Evolutionary conservation across 192 early-diverging fungal genomes (phyloP), one percentile per base, ranked within the genome.

Genomic region (Haplosporangium gracile): DNA sequence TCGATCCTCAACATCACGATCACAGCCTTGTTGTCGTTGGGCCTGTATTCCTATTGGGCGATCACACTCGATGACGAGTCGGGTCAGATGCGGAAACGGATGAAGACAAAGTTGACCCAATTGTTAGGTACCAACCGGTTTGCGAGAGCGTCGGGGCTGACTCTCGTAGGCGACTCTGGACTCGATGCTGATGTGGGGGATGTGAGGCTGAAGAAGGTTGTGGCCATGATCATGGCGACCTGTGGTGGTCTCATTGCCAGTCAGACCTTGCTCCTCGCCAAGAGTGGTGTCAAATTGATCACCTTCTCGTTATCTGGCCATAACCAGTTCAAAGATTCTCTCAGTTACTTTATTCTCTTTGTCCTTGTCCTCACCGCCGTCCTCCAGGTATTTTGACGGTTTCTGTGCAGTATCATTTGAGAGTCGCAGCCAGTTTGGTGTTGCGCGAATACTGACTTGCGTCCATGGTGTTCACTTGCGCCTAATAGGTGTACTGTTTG

Each of bases 211-310:
- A 90, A 89, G 60, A 90, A 90, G 68, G 72, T 89, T 1, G 89
- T 93, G 20, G 92, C 89, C 55, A 90, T 93, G 76, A 90, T 89
- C 79, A 92, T 92, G 86, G 88, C 89, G 45, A 72, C 90, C 0
- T 90, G 89, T n/a, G 92, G 92, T 43, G 92, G 92, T 11, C 68
- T 93, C 24, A 74, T 93, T n/a, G 90, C 92, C 16, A 91, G 91
- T 68, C 89, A 93, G 63, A 93, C 92, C 1, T 78, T 93, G 36
- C 77, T 93, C 49, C 65, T 93, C 53, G 92, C 92, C 63, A 93
- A 93, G 78, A 90, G 89, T 38, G 92, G 92, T 26, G 63, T 86
- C 51, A 77, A 77, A 13, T 55, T 86, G 32, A 77, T 86, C 5
- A 78, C 72, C 2, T 86, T 79, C 10, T 73, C 79, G 2, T 5